A percentile compares a stretch with the other conserved stretches of the same genome.
Conservation (phyloP, 2,329 filamentous ascomycete species). For the Emericellopsis cladophorae region DNA sequence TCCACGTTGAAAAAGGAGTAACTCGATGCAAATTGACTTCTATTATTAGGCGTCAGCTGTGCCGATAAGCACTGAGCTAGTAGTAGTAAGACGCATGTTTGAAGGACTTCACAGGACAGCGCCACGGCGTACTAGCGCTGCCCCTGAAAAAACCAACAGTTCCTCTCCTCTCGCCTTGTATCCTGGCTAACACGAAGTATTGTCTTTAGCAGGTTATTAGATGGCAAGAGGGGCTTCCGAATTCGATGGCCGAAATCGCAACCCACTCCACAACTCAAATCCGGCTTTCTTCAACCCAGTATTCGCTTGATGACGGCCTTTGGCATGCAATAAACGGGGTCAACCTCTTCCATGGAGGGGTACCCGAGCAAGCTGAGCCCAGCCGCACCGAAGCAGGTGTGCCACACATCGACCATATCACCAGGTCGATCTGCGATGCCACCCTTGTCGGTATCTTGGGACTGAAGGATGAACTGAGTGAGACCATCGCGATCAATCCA, state of each 20-base stretch:
- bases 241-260: background rate
- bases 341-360: slow-evolving; percentile 64
- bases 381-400: slow-evolving; percentile 80
- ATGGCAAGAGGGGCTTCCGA: slow-evolving; percentile 44
- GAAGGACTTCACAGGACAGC: slow-evolving; percentile 14
- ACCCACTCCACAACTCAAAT: background rate
- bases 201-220: slow-evolving; percentile 51
- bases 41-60: too few species aligned
- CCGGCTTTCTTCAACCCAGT: background rate
- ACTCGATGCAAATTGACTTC: too few species aligned
- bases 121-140: slow-evolving; percentile 10
- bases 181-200: slow-evolving; percentile 43
- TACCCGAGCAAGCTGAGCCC: slow-evolving; percentile 76
- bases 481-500: slow-evolving; percentile 87
- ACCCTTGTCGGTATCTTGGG: slow-evolving; percentile 74
- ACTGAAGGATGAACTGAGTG: slow-evolving; percentile 69
- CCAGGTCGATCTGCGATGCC: slow-evolving; percentile 85
- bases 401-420: slow-evolving; percentile 95
- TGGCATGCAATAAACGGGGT: slow-evolving; percentile 81
- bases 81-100: slow-evolving; percentile 6
- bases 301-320: slow-evolving; percentile 44
- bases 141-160: slow-evolving; percentile 14
- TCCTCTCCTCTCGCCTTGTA: slow-evolving; percentile 58
- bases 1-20: too few species aligned
- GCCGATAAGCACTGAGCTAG: too few species aligned